Conservation (phyloP, 2,329 filamentous ascomycete genomes). For the Colletotrichum sp. region DNA sequence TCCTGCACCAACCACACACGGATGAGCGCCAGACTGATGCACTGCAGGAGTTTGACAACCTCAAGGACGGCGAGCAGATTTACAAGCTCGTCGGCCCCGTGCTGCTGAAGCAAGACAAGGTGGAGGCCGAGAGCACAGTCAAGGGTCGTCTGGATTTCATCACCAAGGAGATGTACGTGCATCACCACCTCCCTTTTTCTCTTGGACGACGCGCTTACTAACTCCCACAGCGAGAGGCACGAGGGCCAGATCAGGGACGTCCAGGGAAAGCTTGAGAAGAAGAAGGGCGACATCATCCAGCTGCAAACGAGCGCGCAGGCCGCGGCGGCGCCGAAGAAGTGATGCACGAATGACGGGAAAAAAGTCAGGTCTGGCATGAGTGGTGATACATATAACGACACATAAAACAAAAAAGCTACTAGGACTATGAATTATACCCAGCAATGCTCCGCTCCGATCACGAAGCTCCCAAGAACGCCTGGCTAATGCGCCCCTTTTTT, state of each 20-base stretch:
- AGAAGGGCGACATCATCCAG: conserved; percentile 66
- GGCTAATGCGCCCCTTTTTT: conserved; percentile 4
- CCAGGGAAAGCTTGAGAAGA: conserved; percentile 62
- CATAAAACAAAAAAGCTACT: background rate
- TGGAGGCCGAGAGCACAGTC: conserved; percentile 89
- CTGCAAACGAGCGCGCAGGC: conserved; percentile 56
- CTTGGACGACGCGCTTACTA: background rate
- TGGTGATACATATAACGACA: conserved; percentile 17
- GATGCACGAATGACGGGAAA: background rate
- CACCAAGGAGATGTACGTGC: conserved; percentile 83
- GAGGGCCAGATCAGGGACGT: conserved; percentile 61
- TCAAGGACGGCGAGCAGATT: conserved; percentile 85
- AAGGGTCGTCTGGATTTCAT: conserved; percentile 93
- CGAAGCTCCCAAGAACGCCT: conserved; percentile 7
- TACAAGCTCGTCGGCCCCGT: conserved; percentile 97
- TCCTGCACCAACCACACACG: no score
- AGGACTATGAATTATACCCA: conserved; percentile 22
- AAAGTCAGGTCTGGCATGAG: conserved; percentile 6
- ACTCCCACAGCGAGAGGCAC: conserved; percentile 36
- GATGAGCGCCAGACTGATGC: background rate
- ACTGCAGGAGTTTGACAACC: conserved; percentile 76
- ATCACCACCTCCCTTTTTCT: background rate
- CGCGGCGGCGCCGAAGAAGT: conserved; percentile 30
- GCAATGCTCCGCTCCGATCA: conserved; percentile 18
- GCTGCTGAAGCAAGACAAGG: conserved; percentile 90